phyloP scores from a whole-genome alignment of 176 grass and related monocot genomes.

The Eleusine coracana region DNA sequence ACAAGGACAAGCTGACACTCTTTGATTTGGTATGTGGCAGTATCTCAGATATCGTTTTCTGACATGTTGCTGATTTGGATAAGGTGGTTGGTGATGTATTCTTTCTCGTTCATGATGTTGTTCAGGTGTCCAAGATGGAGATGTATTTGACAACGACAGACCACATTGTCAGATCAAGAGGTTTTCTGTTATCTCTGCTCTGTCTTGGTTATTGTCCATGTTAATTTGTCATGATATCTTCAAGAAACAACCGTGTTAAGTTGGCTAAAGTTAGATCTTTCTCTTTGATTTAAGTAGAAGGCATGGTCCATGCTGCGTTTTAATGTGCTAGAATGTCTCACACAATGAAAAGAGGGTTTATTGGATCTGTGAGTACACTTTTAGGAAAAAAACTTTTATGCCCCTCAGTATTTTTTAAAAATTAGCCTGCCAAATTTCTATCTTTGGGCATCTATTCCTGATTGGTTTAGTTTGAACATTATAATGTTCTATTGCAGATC shows the following conservation, averaged over 20 bases:
- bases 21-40: constrained; percentile 64
- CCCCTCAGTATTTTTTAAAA: not conserved
- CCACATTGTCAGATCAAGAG: constrained; percentile 78
- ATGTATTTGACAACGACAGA: constrained; percentile 89
- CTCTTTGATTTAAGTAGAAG: not conserved
- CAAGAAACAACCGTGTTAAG: not conserved
- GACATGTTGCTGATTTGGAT: constrained; percentile 1
- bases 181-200: constrained; percentile 36
- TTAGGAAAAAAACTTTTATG: not conserved
- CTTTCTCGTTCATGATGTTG: constrained; percentile 34
- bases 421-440: constrained; percentile 9
- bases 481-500: constrained; percentile 7
- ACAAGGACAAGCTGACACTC: constrained; percentile 65
- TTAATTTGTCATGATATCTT: not conserved
- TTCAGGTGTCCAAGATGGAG: constrained; percentile 88
- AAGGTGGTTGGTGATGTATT: not conserved
- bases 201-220: constrained; percentile 1
- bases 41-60: not conserved
- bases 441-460: constrained; percentile 4
- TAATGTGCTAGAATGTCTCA: constrained; percentile 9
- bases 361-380: not conserved
- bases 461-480: constrained; percentile 27
- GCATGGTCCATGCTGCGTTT: not conserved
- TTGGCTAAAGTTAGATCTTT: constrained; percentile 19
- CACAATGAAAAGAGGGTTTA: not conserved